Percentiles rank a stretch among this genome's conserved stretches.
Conservation (phyloP, 805 yeast genomes). For the Lachancea sp. region DNA sequence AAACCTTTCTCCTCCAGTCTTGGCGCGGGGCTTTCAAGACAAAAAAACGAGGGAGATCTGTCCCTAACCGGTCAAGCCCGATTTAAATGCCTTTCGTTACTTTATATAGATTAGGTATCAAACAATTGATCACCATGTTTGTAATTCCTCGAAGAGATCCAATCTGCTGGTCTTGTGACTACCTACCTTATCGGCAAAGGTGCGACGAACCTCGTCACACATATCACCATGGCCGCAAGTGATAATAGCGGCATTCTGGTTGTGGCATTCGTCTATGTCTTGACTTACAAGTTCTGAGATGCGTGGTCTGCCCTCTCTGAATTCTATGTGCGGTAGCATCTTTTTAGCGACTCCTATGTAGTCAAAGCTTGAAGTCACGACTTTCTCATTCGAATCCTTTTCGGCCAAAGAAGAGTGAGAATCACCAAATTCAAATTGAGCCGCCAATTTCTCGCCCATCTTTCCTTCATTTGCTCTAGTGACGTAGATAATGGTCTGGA, state of each 20-base stretch:
- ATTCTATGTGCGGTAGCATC: conserved; percentile 34
- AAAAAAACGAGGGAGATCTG: too few species aligned
- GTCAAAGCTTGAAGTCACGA: neutral
- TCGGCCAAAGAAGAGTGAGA: conserved; percentile 7
- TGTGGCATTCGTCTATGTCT: conserved; percentile 35
- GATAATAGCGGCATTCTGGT: conserved; percentile 42
- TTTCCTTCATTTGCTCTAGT: conserved; percentile 41
- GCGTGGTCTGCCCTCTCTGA: conserved; percentile 42
- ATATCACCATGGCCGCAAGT: conserved; percentile 51
- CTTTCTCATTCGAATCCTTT: conserved; percentile 10
- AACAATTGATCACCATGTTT: conserved; percentile 41
- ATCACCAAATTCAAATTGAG: conserved; percentile 2
- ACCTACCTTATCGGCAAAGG: conserved; percentile 34
- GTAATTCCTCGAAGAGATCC: conserved; percentile 53
- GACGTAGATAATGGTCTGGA: conserved; percentile 41
- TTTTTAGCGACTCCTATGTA: conserved; percentile 12
- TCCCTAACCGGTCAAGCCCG: too few species aligned
- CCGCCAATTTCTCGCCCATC: conserved; percentile 10
- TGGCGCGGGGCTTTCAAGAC: too few species aligned
- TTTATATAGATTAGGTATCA: neutral
- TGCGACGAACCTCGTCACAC: conserved; percentile 47
- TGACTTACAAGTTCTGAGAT: conserved; percentile 33
- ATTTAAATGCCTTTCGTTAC: too few species aligned
- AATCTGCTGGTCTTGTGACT: conserved; percentile 36
- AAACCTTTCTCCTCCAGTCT: too few species aligned